Base-by-base conservation (phyloP, 192 early-diverging fungal genomes). In the Coemansia sp. region DNA sequence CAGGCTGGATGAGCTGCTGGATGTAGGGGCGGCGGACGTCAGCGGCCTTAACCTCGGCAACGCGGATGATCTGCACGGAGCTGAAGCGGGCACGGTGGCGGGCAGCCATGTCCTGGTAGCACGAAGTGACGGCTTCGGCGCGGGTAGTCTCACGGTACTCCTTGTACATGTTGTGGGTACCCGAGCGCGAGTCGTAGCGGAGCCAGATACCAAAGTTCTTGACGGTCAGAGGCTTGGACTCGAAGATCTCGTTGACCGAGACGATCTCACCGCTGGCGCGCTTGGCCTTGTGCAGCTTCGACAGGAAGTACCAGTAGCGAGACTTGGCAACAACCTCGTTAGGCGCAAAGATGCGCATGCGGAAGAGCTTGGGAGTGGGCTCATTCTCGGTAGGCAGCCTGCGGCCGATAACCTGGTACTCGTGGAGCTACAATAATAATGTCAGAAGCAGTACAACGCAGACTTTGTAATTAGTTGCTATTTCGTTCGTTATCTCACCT, bases 161-260 rank as follows among this genome's bases (percentile, higher is more conserved):
- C 92, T 99, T 99, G 93, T 99, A 99, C 95, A 99, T 99, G 93
- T 99, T 99, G 94, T 99, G 97, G 67, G 96, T 99, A 70, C 97
- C 97, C 45, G 94, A 96, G 83, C 96, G 94, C 66, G 96, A 99
- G 86, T 99, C 91, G 89, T 99, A 99, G 74, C 96, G 94, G 68
- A 99, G 88, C 94, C 93, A 99, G 88, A 99, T 93, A 74, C 97
- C 97, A 79, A 88, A 99, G 93, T 95, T 99, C 90, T 98, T 99
- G 77, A 95, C 90, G 70, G 84, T 81, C 51, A 87, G 77, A 61
- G 95, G 94, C 78, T 91, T 90, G 84, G 95, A 90, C 88, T 98
- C 97, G 83, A 89, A 92, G 88, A 97, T 91, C 90, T 97, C 86
- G 91, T 96, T 97, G 81, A 99, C 86, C 35, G 92, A 88, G 59